phyloP scores from a whole-genome alignment of 2,329 filamentous ascomycete species.

The Paecilomyces sp. region DNA sequence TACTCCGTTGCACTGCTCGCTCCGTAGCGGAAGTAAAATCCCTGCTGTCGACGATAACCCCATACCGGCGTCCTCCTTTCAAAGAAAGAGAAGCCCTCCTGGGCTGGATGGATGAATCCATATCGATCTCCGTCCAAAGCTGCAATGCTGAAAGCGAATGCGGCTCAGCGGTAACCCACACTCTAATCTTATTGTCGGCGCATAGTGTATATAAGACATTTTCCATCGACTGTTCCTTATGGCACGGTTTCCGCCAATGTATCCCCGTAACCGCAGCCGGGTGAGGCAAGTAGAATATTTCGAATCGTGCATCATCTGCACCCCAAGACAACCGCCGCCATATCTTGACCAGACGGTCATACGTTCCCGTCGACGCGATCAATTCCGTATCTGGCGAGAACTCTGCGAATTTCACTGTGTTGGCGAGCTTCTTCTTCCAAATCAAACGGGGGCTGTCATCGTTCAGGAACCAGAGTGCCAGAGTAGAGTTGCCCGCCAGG shows the following conservation, averaged over 20 bases:
- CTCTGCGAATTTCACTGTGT: conserved; percentile 62
- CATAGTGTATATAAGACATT: conserved; percentile 90
- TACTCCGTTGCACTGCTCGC: conserved; percentile 59
- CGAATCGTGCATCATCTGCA: conserved; percentile 75
- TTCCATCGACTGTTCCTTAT: conserved; percentile 69
- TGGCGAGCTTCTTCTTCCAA: conserved; percentile 72
- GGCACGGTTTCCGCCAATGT: conserved; percentile 75
- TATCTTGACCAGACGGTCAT: conserved; percentile 82
- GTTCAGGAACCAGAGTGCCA: conserved; percentile 62
- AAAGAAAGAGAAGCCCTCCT: conserved; percentile 35
- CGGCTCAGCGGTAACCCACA: conserved; percentile 75
- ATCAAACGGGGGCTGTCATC: conserved; percentile 37
- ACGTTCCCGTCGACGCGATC: conserved; percentile 70
- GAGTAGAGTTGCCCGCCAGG: conserved; percentile 62
- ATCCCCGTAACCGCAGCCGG: conserved; percentile 71
- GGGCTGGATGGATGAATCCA: conserved; percentile 62
- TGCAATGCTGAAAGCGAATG: conserved; percentile 65
- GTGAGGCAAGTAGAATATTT: conserved; percentile 85
- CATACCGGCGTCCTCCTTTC: conserved; percentile 51
- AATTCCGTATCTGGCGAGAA: conserved; percentile 84
- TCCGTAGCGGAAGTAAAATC: conserved; percentile 75
- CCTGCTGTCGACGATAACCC: conserved; percentile 74
- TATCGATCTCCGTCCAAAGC: conserved; percentile 74
- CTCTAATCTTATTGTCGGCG: conserved; percentile 67
- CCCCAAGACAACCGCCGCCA: conserved; percentile 87